Conservation (phyloP, 2,329 filamentous ascomycete genomes). For the Colletotrichum shisoi region DNA sequence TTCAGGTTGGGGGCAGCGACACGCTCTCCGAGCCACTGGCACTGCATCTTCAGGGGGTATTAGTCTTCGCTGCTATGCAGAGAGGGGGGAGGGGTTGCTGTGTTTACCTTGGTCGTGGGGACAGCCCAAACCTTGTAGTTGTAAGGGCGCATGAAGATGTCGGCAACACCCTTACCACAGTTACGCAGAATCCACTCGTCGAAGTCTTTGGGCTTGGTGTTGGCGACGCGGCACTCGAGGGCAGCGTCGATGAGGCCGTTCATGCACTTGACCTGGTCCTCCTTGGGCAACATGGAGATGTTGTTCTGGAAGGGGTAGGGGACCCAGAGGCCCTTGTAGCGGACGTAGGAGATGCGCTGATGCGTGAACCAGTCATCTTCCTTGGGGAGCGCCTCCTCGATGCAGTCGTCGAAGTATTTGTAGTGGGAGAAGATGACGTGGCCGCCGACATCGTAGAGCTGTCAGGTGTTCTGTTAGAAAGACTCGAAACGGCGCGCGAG, state of each 20-base stretch:
- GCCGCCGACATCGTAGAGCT: slow-evolving; percentile 98
- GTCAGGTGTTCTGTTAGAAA: slow-evolving; percentile 24
- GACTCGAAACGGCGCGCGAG: not conserved
- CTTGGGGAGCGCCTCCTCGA: slow-evolving; percentile 94
- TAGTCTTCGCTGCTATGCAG: not conserved
- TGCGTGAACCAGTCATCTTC: slow-evolving; percentile 96
- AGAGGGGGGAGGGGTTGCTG: no score
- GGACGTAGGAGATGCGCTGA: slow-evolving; percentile 98
- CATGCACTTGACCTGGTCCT: slow-evolving; percentile 93
- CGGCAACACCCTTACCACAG: slow-evolving; percentile 86
- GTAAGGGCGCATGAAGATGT: slow-evolving; percentile 99
- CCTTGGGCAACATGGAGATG: slow-evolving; percentile 96
- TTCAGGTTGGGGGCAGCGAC: slow-evolving; percentile 97
- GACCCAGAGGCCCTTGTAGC: slow-evolving; percentile 95
- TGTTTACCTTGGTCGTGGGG: slow-evolving; percentile 87
- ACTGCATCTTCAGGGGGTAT: slow-evolving; percentile 81
- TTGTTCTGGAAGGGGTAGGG: slow-evolving; percentile 99
- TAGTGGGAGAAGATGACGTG: slow-evolving; percentile 99
- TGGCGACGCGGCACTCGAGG: slow-evolving; percentile 83
- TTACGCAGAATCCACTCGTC: slow-evolving; percentile 98
- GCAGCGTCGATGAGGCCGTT: slow-evolving; percentile 96
- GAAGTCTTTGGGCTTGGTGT: slow-evolving; percentile 93
- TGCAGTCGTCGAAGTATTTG: slow-evolving; percentile 99
- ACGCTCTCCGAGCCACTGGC: slow-evolving; percentile 96
- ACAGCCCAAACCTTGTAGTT: slow-evolving; percentile 99